Base-by-base conservation (phyloP, 2,329 filamentous ascomycete species). In the Diplodia intermedia region DNA sequence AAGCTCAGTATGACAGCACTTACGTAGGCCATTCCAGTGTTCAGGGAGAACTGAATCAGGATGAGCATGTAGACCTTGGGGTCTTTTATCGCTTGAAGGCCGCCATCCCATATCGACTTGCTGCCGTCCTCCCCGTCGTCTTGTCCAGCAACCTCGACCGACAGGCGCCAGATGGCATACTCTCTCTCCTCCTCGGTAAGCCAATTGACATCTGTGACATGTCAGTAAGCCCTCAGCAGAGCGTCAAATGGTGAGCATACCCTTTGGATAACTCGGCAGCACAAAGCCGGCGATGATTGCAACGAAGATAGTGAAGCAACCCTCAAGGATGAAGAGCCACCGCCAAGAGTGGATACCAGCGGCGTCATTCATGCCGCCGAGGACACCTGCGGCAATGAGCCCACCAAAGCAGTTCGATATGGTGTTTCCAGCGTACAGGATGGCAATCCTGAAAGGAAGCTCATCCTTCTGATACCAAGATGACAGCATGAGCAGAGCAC, bases 51-150 rank as follows among this genome's bases (percentile, higher is more conserved):
- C 23, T 63, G 60, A 49, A 86, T 86, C 7, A 89, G 67, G 83
- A 88, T 88, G 85, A 89, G 86, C 69, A 89, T 72, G 72, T 88
- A 90, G 70, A 89, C 86, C 79, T 89, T 89, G 70, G 79, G 18
- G 70, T 90, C 88, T 75, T 85, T 87, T 61, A 88, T 73, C 0
- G 86, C 86, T 83, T 89, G 86, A 65, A 84, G 79, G 36, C 88
- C 75, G 11, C 88, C 88, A 9, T 82, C 82, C 69, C 86, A 84
- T 2, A 80, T 73, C 3, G 83, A 82, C 71, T 86, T 81, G n/a
- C 82, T 81, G n/a, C 82, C 78, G 0, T 80, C 79, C 71, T 88
- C 86, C 7, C 77, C 79, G 68, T 88, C 86, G 0, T 83, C 84
- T 74, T 87, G 84, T 50, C 85, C 86, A 0, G 86, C 85, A 70